phyloP scores from a whole-genome alignment of 805 yeast species.

The Yamadazyma paraphyllophila region DNA sequence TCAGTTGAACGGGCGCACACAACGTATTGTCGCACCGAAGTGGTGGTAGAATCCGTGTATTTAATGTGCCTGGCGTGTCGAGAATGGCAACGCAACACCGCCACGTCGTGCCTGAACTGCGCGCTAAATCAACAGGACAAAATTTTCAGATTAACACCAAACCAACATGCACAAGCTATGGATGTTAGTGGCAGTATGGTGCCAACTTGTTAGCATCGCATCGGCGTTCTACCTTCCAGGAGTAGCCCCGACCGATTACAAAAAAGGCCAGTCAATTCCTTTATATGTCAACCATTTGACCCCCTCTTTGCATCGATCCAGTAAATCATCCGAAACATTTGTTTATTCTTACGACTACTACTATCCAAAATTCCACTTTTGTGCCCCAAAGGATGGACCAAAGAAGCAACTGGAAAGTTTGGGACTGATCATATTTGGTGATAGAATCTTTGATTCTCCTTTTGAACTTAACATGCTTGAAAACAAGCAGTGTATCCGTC shows the following conservation, averaged over 20 bases:
- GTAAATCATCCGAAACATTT: slow-evolving; percentile 44
- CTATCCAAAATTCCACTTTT: slow-evolving; percentile 78
- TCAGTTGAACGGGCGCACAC: too few species aligned
- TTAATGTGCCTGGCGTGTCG: too few species aligned
- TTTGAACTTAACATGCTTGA: slow-evolving; percentile 76
- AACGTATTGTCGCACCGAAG: too few species aligned
- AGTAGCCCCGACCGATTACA: slow-evolving; percentile 89
- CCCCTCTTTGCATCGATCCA: slow-evolving; percentile 55
- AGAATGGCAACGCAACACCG: too few species aligned
- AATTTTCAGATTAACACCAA: not conserved
- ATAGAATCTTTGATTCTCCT: slow-evolving; percentile 91
- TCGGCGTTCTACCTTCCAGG: slow-evolving; percentile 89
- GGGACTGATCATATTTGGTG: slow-evolving; percentile 94
- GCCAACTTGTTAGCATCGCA: not conserved
- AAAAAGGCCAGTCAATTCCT: slow-evolving; percentile 68
- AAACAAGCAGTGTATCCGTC: slow-evolving; percentile 60
- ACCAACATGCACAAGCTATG: not conserved
- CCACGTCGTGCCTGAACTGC: too few species aligned
- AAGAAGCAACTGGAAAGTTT: slow-evolving; percentile 80
- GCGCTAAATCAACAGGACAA: not conserved
- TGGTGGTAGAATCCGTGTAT: too few species aligned
- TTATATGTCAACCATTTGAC: slow-evolving; percentile 87
- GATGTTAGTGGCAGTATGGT: slow-evolving; percentile 1
- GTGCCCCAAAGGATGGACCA: slow-evolving; percentile 67
- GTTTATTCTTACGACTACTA: slow-evolving; percentile 82